A percentile compares a stretch with the other conserved stretches of the same genome.
Conservation (phyloP, 345 rosid genomes). For the Citrus australasica region DNA sequence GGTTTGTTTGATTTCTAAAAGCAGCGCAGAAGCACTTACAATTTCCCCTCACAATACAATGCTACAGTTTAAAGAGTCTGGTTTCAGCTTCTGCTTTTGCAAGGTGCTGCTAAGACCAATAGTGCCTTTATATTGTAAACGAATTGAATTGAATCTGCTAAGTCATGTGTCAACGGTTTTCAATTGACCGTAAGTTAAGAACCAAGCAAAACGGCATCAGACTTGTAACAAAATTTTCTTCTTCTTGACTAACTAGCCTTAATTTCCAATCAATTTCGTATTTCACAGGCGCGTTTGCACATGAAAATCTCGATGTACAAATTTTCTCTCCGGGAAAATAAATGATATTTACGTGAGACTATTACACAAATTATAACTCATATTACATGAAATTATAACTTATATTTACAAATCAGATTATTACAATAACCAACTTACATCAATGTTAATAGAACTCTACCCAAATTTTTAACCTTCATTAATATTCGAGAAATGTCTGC, state of each 20-base stretch:
- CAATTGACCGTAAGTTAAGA: too few relatives aligned
- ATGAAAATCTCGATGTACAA: too few relatives aligned
- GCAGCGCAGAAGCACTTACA: background rate
- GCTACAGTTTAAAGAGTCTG: background rate
- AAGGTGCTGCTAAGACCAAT: background rate
- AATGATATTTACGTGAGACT: too few relatives aligned
- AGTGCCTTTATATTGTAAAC: background rate
- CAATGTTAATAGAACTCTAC: fast-evolving
- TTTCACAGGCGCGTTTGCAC: background rate
- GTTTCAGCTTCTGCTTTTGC: background rate
- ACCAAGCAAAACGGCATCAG: background rate
- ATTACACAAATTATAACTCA: too few relatives aligned
- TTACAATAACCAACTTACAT: fast-evolving
- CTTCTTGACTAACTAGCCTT: background rate
- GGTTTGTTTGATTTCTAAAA: background rate
- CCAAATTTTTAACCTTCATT: fast-evolving
- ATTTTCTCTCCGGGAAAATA: too few relatives aligned
- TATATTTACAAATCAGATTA: too few relatives aligned
- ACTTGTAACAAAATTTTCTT: background rate
- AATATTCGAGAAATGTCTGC: fast-evolving
- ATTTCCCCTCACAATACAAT: background rate
- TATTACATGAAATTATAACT: too few relatives aligned
- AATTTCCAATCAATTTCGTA: background rate
- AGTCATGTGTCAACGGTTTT: background rate
- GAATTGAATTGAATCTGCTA: background rate